These are phyloP conservation scores for Ophiobolus disseminans DNA, from an alignment of 2,329 filamentous ascomycete genomes.

Conservation along the genomic window DNA sequence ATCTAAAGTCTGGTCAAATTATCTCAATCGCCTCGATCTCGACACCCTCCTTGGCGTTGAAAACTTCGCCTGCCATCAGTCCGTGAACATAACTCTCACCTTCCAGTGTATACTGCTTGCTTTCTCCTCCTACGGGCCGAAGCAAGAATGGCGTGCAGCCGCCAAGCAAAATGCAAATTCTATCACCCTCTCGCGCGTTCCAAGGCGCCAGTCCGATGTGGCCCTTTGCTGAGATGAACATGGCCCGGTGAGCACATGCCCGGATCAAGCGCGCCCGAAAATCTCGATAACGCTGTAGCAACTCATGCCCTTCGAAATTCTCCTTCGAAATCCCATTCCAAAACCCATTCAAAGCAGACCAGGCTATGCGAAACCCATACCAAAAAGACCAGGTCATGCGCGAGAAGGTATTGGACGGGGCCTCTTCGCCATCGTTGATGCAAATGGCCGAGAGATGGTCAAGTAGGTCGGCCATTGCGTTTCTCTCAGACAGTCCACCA, in stretches of 20 bases:
- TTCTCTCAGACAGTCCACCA: too few species aligned
- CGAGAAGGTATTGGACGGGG: too few species aligned
- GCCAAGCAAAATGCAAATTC: not conserved
- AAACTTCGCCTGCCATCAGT: not conserved
- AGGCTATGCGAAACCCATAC: too few species aligned
- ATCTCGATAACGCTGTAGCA: not conserved
- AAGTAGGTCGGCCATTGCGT: too few species aligned
- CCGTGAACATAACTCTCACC: not conserved
- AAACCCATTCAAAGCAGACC: too few species aligned
- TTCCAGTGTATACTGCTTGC: not conserved
- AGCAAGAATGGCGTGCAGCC: not conserved
- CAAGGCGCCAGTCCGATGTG: constrained; percentile 4
- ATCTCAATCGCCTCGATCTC: not conserved
- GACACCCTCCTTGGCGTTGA: not conserved
- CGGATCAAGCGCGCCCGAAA: not conserved
- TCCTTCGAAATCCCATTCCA: not conserved
- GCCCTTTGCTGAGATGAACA: constrained; percentile 2
- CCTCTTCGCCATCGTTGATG: too few species aligned
- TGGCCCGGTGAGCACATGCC: not conserved
- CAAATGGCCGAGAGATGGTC: too few species aligned
- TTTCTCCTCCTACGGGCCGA: not conserved
- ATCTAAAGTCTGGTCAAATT: not conserved
- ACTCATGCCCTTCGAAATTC: not conserved
- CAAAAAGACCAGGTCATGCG: too few species aligned
- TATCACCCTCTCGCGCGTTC: not conserved